Conservation (phyloP, 768 basidiomycete genomes). For the Bullera alba region DNA sequence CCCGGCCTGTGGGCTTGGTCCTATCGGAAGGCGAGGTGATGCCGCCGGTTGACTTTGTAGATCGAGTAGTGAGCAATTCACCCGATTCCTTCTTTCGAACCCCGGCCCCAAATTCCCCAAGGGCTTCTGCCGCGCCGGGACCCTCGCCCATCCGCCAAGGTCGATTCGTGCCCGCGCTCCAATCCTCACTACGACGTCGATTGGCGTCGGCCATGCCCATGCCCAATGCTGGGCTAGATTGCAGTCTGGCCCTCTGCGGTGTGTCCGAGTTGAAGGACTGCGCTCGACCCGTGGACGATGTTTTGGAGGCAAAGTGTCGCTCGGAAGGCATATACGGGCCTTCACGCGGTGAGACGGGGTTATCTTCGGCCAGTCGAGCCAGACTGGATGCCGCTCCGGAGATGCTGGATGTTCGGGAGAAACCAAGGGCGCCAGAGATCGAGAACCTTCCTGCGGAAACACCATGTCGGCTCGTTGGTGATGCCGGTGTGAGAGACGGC, state of each 20-base stretch:
- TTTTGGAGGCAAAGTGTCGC: not conserved
- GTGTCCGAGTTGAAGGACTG: not conserved
- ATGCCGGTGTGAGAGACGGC: conserved; percentile 22
- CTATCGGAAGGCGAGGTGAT: not conserved
- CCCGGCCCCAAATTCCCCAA: conserved; percentile 37
- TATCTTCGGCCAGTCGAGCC: conserved; percentile 23
- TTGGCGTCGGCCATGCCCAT: not conserved
- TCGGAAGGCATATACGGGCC: not conserved
- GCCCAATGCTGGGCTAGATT: not conserved
- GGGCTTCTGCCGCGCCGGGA: conserved; percentile 26
- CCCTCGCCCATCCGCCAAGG: conserved; percentile 37
- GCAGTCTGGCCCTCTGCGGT: not conserved
- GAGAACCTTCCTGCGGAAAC: conserved; percentile 31
- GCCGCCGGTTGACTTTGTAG: not conserved
- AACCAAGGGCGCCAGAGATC: conserved; percentile 34
- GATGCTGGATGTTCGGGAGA: conserved; percentile 13
- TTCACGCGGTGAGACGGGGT: conserved; percentile 3
- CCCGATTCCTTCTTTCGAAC: conserved; percentile 27
- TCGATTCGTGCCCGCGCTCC: conserved; percentile 16
- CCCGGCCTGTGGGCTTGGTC: conserved; percentile 4
- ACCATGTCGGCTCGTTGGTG: conserved; percentile 18
- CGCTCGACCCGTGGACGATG: not conserved
- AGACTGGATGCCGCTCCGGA: conserved; percentile 24
- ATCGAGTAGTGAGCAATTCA: conserved; percentile 8
- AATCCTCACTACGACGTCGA: conserved; percentile 31